Evolutionary conservation across 768 basidiomycete genomes (phyloP).

Genomic region (Tylopilus balloui): DNA sequence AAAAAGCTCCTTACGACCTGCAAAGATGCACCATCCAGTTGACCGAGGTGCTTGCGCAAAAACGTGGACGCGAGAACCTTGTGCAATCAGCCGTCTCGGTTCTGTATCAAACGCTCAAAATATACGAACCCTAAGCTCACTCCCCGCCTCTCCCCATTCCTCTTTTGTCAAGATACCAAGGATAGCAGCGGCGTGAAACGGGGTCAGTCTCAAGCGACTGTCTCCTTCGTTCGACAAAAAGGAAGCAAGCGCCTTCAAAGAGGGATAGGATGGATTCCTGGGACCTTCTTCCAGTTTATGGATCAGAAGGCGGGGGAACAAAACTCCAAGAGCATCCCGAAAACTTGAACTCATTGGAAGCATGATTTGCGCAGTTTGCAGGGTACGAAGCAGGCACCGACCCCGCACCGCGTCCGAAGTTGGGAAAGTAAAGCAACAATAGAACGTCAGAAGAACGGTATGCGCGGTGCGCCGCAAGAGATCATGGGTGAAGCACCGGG

Average conservation of each 20-base stretch:
- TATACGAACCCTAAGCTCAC: conserved; percentile 31
- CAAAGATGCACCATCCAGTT: conserved; percentile 25
- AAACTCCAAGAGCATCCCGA: conserved; percentile 32
- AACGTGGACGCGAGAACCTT: conserved; percentile 27
- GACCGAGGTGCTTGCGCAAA: conserved; percentile 29
- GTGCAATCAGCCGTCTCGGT: conserved; percentile 8
- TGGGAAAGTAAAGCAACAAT: conserved; percentile 39
- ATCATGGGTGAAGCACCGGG: conserved; percentile 49
- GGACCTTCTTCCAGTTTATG: conserved; percentile 44
- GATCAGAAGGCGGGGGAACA: conserved; percentile 22
- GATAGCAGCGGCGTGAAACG: conserved; percentile 29
- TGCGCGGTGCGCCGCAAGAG: conserved; percentile 40
- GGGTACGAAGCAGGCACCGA: conserved; percentile 38
- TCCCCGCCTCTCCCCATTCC: conserved; percentile 34
- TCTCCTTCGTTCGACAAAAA: conserved; percentile 26
- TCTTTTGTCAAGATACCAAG: conserved; percentile 38
- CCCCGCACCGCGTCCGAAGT: conserved; percentile 33
- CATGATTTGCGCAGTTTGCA: conserved; percentile 30
- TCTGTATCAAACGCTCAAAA: not conserved
- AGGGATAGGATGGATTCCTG: conserved; percentile 18
- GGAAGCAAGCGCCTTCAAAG: conserved; percentile 13
- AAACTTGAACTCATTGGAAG: conserved; percentile 22
- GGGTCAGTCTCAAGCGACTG: conserved; percentile 31
- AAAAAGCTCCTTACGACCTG: conserved; percentile 20
- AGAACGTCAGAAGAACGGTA: conserved; percentile 38